Evolutionary conservation across 768 basidiomycete genomes (phyloP).

Genomic region (Nevesoporus exiguus): DNA sequence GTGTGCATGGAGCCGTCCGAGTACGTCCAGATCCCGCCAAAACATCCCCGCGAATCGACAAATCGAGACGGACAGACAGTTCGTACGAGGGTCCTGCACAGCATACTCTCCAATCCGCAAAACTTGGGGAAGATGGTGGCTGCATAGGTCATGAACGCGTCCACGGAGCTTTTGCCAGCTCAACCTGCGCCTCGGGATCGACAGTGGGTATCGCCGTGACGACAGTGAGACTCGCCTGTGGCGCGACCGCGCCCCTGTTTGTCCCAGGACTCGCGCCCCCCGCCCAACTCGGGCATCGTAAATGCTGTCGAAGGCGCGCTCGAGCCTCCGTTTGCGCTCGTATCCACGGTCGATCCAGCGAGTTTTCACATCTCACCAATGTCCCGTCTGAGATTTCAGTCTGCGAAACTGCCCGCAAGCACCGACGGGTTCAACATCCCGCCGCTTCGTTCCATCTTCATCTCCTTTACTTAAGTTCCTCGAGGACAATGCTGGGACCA

Average conservation of each 20-base stretch:
- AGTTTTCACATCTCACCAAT: constrained; percentile 50
- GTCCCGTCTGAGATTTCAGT: constrained; percentile 37
- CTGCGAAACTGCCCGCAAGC: constrained; percentile 38
- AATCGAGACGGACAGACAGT: background rate
- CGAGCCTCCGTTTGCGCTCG: constrained; percentile 30
- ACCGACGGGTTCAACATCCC: constrained; percentile 28
- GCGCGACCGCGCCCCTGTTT: constrained; percentile 27
- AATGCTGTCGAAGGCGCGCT: constrained; percentile 48
- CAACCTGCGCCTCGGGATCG: constrained; percentile 71
- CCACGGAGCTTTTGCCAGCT: constrained; percentile 78
- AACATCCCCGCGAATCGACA: background rate
- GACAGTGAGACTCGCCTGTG: constrained; percentile 59
- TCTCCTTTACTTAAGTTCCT: constrained; percentile 79
- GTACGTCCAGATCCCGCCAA: background rate
- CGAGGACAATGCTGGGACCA: constrained; percentile 50
- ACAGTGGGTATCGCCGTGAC: constrained; percentile 68
- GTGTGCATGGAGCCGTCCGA: background rate
- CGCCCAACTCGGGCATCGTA: constrained; percentile 58
- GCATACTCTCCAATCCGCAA: constrained; percentile 73
- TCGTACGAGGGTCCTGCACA: constrained; percentile 59
- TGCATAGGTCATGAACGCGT: constrained; percentile 86
- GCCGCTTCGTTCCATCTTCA: constrained; percentile 47
- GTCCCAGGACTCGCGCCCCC: constrained; percentile 33
- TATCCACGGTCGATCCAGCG: constrained; percentile 45
- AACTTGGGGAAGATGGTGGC: constrained; percentile 85